Evolutionary conservation across 2,329 filamentous ascomycete genomes (phyloP), one percentile per base, ranked within the genome.

Genomic region (Torrubiellomyces zombiae): DNA sequence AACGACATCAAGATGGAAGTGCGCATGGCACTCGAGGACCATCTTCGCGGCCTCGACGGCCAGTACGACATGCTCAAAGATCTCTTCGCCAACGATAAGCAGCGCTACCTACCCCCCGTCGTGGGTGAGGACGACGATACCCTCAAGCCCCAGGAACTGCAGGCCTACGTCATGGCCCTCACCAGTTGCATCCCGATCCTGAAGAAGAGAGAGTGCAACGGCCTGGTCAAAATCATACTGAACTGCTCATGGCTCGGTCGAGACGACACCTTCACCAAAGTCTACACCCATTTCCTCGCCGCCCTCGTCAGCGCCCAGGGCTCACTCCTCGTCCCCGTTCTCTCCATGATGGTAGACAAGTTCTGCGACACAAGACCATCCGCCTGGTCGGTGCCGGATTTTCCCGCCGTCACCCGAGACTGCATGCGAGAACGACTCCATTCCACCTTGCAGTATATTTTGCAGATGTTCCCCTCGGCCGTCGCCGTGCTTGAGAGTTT

Each of bases 271-370:
- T 81, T 81, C 41, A 60, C 71, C 28, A 67, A 67, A 37, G 65
- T 69, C 25, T 83, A 79, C 43, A 60, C 65, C 28, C 63, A 72
- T 39, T 76, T 81, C 37, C 52, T 81, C 14, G 67, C 68, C 11
- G 70, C 73, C 18, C 56, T 98, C 22, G 71, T 83, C 26, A 91
- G 80, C 31, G 77, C 83, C 1, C 81, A 94, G 41, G 75, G 79
- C 21, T 73, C 69, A 9, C 91, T 81, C 49, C 66, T 91, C 17
- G 64, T 63, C 13, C 60, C 69, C 12, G 73, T 92, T 19, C 63
- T 94, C 29, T 63, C 70, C 29, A 86, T 82, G 69, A 63, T 95
- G 31, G 74, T 92, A 28, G 67, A 72, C 31, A 75, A 82, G 45
- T 80, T 98, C 42, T 63, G 67, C 29, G 66, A 57, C 25, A 56